phyloP scores from a whole-genome alignment of 441 rosid genomes.

The Rhodomyrtus psidioides region DNA sequence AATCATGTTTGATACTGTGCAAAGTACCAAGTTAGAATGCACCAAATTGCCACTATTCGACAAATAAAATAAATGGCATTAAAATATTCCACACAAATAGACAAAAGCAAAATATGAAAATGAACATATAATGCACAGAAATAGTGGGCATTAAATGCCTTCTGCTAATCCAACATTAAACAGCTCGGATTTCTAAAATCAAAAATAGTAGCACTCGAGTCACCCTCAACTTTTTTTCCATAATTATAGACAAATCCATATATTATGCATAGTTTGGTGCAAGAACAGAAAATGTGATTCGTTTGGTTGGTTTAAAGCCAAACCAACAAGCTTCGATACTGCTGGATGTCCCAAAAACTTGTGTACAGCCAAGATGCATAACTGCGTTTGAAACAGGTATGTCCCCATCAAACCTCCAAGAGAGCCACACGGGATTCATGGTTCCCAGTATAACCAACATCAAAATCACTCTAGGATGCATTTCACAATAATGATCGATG shows the following conservation, averaged over 20 bases:
- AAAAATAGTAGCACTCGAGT: neutral
- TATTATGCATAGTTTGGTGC: neutral
- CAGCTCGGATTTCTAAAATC: neutral
- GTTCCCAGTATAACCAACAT: neutral
- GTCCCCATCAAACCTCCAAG: neutral
- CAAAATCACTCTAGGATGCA: neutral
- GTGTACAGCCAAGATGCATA: neutral
- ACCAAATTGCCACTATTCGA: neutral
- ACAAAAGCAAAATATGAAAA: neutral
- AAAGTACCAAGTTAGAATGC: slow-evolving; percentile 5
- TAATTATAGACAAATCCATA: neutral
- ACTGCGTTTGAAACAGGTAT: neutral
- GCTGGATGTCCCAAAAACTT: neutral
- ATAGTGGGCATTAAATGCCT: neutral
- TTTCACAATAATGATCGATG: neutral
- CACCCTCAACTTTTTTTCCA: neutral
- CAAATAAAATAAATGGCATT: neutral
- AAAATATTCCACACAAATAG: neutral
- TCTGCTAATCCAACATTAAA: neutral
- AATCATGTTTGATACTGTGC: slow-evolving; percentile 78
- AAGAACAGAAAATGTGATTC: neutral
- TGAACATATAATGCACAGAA: neutral
- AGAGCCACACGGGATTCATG: neutral
- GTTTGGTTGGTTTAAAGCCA: neutral
- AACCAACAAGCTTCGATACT: neutral